These are phyloP conservation scores for Umbelopsis vinacea DNA, from an alignment of 192 early-diverging fungal genomes.

Conservation along the genomic window DNA sequence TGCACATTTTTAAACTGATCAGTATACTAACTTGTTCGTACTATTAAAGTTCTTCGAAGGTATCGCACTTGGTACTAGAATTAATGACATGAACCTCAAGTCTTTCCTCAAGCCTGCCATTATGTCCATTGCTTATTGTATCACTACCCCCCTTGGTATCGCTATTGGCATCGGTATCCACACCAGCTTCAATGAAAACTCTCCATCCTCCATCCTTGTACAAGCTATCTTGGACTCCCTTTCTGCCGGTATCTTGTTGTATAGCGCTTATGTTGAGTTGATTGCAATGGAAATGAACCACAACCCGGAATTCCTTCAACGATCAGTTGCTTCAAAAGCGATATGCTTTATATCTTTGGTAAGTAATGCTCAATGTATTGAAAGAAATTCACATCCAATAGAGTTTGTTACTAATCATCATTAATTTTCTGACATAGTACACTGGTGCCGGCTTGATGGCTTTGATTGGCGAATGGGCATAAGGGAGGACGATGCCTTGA, in stretches of 20 bases:
- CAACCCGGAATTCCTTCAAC: conserved; percentile 26
- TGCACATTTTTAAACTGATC: neutral
- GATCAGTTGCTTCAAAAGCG: conserved; percentile 2
- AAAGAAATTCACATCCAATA: too few relatives aligned
- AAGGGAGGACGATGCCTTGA: neutral
- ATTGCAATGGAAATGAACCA: conserved; percentile 57
- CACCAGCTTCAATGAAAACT: conserved; percentile 64
- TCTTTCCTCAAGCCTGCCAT: conserved; percentile 35
- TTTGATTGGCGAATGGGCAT: conserved; percentile 40
- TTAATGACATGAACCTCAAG: conserved; percentile 38
- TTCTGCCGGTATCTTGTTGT: conserved; percentile 82
- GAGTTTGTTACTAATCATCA: neutral
- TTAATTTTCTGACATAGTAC: conserved; percentile 3
- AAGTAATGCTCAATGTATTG: neutral
- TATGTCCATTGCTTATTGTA: conserved; percentile 59
- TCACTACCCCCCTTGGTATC: conserved; percentile 83
- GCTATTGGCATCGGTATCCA: conserved; percentile 79
- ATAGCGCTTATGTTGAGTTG: conserved; percentile 75
- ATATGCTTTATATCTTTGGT: conserved; percentile 30
- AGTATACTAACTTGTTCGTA: conserved; percentile 51
- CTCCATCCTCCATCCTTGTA: conserved; percentile 59
- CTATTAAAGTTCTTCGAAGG: conserved; percentile 56
- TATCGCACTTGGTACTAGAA: conserved; percentile 49
- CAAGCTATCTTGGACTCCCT: conserved; percentile 76
- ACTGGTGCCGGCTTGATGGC: conserved; percentile 40